phyloP scores from a whole-genome alignment of 208 protist genomes.

The Trichomonas vaginalis region DNA sequence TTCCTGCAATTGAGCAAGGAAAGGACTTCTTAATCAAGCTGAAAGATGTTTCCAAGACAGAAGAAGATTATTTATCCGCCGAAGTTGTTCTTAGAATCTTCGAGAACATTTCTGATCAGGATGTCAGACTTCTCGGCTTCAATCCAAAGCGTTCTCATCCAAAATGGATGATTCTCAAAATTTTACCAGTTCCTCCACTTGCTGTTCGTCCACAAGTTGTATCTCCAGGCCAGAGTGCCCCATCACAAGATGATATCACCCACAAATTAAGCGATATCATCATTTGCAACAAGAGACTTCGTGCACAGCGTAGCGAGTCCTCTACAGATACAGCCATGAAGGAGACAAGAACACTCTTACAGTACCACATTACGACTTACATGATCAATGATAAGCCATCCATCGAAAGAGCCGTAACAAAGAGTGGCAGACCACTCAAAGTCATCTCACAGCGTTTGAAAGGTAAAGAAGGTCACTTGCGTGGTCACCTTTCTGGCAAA shows the following conservation, averaged over 20 bases:
- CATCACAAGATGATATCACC: slow-evolving; percentile 79
- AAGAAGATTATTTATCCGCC: slow-evolving; percentile 35
- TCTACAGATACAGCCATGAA: slow-evolving; percentile 58
- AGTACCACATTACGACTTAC: slow-evolving; percentile 85
- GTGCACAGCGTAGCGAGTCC: slow-evolving; percentile 61
- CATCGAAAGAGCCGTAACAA: slow-evolving; percentile 48
- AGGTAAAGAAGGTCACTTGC: slow-evolving; percentile 91
- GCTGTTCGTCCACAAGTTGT: slow-evolving; percentile 83
- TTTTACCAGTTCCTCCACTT: slow-evolving; percentile 81
- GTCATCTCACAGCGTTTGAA: slow-evolving; percentile 89
- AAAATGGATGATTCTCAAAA: slow-evolving; percentile 77
- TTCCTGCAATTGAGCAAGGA: not conserved
- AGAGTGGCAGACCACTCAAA: slow-evolving; percentile 78
- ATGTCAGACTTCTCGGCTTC: slow-evolving; percentile 56
- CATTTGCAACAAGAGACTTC: slow-evolving; percentile 70
- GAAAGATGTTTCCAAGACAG: not conserved
- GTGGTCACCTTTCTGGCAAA: slow-evolving; percentile 98
- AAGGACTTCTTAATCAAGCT: not conserved
- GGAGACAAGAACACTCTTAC: slow-evolving; percentile 62
- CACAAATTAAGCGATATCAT: slow-evolving; percentile 86
- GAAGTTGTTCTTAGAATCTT: slow-evolving; percentile 48
- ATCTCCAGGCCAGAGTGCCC: slow-evolving; percentile 40
- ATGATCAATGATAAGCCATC: slow-evolving; percentile 88
- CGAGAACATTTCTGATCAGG: slow-evolving; percentile 53
- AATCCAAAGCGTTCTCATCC: slow-evolving; percentile 54